Base-by-base conservation (phyloP, 306 rosid genomes). In the Lotus japonicus region DNA sequence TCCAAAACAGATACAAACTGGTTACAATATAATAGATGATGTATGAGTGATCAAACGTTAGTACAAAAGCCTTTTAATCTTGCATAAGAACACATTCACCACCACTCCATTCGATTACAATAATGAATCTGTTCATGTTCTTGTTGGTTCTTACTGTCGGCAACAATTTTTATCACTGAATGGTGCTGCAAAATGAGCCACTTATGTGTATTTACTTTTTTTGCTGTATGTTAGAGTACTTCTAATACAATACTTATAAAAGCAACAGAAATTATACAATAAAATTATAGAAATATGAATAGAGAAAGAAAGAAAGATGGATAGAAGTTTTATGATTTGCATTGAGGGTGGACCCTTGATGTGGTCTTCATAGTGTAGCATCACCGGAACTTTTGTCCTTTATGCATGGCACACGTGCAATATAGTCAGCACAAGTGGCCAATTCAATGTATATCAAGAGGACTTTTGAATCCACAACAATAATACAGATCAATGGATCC, bases 391-490 rank as follows among this genome's bases (percentile, higher is more conserved):
- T 75, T 59, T 78, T 80, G 76, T 77, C 79, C 74, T 79, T 71
- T 52, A 68, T 77, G 53, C 87, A 83, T 77, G 81, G 69, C 89
- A 85, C 91, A 83, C 91, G 91, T 85, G 87, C 88, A 55, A 4
- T 58, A 80, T 76, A 79, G 70, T 56, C 68, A 69, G 56, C 71
- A 69, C 71, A 69, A 38, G 50, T 62, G 70, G 63, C 53, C 78
- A 71, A 77, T 11, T 79, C 74, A 74, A 64, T 68, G 38, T 54
- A 45, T 57, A 64, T 80, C 79, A 73, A 53, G 6, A 70, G 46
- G 70, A 72, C 75, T 67, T 81, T 82, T 82, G 83, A 36, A 23
- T 66, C 74, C 59, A 58, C 21, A 66, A 51, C 46, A 67, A 55
- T 65, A 68, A 75, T 41, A 58, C 57, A 49, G 16, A 18, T 66